These are phyloP conservation scores for Phyllosticta capitalensis DNA, from an alignment of 2,329 filamentous ascomycete species.

Conservation along the genomic window DNA sequence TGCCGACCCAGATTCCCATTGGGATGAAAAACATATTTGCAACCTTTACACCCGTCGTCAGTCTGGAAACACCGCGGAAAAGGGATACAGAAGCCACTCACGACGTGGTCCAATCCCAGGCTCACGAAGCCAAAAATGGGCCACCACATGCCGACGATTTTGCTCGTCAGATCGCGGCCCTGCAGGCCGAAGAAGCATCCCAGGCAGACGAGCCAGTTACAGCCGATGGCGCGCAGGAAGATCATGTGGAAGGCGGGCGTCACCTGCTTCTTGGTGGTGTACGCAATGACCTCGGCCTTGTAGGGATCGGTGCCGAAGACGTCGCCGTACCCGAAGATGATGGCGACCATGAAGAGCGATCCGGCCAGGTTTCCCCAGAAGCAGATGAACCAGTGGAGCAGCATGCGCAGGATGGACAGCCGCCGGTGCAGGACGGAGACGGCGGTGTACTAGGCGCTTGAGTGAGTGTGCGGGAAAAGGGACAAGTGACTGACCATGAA, in stretches of 20 bases:
- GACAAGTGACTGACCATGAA: conserved; percentile 5
- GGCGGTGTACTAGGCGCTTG: conserved; percentile 7
- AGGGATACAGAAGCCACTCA: background rate
- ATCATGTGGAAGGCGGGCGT: conserved; percentile 15
- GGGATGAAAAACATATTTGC: conserved; percentile 23
- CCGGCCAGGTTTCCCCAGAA: conserved; percentile 43
- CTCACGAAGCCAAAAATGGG: conserved; percentile 19
- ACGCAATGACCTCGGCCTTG: conserved; percentile 14
- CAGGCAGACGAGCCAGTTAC: conserved; percentile 19
- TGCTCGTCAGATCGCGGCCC: conserved; percentile 17
- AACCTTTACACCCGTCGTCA: conserved; percentile 3
- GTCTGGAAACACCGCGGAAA: background rate
- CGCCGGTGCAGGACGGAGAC: conserved; percentile 15
- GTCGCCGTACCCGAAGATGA: conserved; percentile 43
- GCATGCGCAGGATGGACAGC: conserved; percentile 27
- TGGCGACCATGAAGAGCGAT: conserved; percentile 38
- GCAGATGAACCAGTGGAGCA: conserved; percentile 36
- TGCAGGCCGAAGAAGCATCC: conserved; percentile 17
- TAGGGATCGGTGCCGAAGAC: conserved; percentile 28
- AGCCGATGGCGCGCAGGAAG: conserved; percentile 18
- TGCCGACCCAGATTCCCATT: conserved; percentile 18
- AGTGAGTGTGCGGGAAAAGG: too few relatives aligned
- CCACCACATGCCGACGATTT: conserved; percentile 21
- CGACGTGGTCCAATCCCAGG: conserved; percentile 20
- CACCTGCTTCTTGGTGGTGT: conserved; percentile 16